Base-by-base conservation (phyloP, 805 yeast genomes). In the Jamesozyma jinghongensis region DNA sequence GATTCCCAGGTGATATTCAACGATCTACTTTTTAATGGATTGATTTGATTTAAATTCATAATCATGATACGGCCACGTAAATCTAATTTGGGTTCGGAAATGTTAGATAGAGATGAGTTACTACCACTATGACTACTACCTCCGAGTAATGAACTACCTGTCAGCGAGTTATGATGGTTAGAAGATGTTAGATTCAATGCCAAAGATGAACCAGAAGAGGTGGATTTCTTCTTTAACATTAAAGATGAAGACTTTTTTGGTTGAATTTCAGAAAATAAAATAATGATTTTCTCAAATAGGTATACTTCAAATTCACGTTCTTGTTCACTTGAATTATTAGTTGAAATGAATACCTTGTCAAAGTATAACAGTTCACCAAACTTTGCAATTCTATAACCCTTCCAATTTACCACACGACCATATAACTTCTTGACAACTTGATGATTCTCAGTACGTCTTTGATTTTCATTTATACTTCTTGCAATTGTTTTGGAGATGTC, bases 301-400 rank as follows among this genome's bases (percentile, higher is more conserved):
- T 86, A 92, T 17, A 94, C 87, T 54, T 82, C 82, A 59, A 86
- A 90, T 52, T 88, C 97, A 41, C 82, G 77, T 57, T 90, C 97
- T 40, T 73, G 71, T 27, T 79, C 81, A 29, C 71, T 70, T 2
- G 61, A 48, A 28, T 73, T 73, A 42, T 65, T 68, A 8, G 63
- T 61, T 2, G 66, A 59, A 8, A 62, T 61, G 10, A 77, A 74
- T 27, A 84, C 87, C 31, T 69, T 67, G 42, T 86, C 90, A 52
- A 78, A 81, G 55, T 78, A 78, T 40, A 88, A 64, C 44, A 92
- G 71, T 43, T 85, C 94, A 19, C 99, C 99, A 59, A 86, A 85
- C 48, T 79, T 81, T 41, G 70, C 70, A 34, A 82, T 67, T 44
- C 79, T 78, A 57, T 85, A 86, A 18, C 96, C 97, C 51, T 86